Conservation (phyloP, 169 alveolate genomes). For the Babesia ovis region DNA sequence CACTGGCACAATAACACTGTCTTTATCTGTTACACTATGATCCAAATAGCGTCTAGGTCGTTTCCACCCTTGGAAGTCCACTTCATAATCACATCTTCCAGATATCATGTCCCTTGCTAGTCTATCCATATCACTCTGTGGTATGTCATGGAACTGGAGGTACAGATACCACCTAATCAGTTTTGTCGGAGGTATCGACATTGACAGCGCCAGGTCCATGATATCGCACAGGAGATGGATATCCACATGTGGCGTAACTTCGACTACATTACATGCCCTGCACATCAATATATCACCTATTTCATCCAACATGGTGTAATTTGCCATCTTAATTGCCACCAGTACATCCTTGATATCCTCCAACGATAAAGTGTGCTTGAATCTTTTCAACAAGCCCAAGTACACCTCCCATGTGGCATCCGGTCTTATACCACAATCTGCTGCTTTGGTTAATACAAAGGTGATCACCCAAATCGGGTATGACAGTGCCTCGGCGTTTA, state of each 20-base stretch:
- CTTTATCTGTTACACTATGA: neutral
- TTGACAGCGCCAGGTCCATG: conserved; percentile 33
- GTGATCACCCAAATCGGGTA: conserved; percentile 17
- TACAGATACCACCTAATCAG: conserved; percentile 50
- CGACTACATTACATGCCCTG: conserved; percentile 47
- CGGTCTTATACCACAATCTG: neutral
- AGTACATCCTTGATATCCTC: conserved; percentile 8
- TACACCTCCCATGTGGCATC: conserved; percentile 36
- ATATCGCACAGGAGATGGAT: conserved; percentile 7
- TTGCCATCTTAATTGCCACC: conserved; percentile 7
- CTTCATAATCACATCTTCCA: conserved; percentile 22
- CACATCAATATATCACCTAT: conserved; percentile 25
- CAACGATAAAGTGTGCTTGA: conserved; percentile 43
- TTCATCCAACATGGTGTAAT: conserved; percentile 12
- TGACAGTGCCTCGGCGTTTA: conserved; percentile 25
- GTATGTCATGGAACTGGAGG: conserved; percentile 25
- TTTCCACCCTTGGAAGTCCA: conserved; percentile 66
- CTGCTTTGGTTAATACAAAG: neutral
- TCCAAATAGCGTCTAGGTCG: conserved; percentile 20
- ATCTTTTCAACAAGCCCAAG: conserved; percentile 13
- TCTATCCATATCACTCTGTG: conserved; percentile 41
- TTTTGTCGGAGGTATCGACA: conserved; percentile 18
- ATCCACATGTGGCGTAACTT: conserved; percentile 25
- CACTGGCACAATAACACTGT: conserved; percentile 20
- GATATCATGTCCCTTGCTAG: conserved; percentile 23